These are phyloP conservation scores for Alternaria dauci DNA, from an alignment of 2,329 filamentous ascomycete species.

Conservation along the genomic window DNA sequence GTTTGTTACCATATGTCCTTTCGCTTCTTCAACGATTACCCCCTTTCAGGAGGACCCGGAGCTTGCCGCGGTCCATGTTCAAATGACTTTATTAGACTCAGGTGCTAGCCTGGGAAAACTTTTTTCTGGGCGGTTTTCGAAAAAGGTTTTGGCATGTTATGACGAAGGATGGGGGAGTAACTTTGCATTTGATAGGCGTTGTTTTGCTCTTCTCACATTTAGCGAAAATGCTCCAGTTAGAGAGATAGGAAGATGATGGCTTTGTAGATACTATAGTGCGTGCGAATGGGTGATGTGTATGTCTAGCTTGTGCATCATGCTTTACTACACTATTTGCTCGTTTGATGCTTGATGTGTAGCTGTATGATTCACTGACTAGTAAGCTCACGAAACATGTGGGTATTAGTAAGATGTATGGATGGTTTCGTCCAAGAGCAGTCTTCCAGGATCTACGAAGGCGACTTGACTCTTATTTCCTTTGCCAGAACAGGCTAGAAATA, in stretches of 20 bases:
- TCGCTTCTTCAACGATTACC: conserved; percentile 43
- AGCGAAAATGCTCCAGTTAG: neutral
- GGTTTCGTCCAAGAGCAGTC: too few species aligned
- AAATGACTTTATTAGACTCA: conserved; percentile 36
- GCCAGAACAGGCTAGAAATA: too few species aligned
- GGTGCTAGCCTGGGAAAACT: conserved; percentile 37
- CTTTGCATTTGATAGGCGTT: neutral
- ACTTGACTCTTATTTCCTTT: too few species aligned
- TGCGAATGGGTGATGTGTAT: neutral
- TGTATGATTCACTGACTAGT: too few species aligned
- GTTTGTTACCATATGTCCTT: conserved; percentile 17
- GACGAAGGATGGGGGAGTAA: neutral
- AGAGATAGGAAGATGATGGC: neutral
- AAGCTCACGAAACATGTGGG: too few species aligned
- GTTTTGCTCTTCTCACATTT: neutral
- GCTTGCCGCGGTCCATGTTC: conserved; percentile 42
- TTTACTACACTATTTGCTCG: neutral
- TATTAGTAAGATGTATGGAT: too few species aligned
- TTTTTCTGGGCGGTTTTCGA: neutral
- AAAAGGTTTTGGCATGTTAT: neutral
- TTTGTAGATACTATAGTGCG: neutral
- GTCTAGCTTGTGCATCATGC: neutral
- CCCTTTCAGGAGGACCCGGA: conserved; percentile 44
- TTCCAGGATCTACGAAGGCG: too few species aligned
- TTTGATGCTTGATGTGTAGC: too few species aligned